Evolutionary conservation across 1,284 basidiomycete genomes (phyloP).

Genomic region (Sanghuangporus baumii): DNA sequence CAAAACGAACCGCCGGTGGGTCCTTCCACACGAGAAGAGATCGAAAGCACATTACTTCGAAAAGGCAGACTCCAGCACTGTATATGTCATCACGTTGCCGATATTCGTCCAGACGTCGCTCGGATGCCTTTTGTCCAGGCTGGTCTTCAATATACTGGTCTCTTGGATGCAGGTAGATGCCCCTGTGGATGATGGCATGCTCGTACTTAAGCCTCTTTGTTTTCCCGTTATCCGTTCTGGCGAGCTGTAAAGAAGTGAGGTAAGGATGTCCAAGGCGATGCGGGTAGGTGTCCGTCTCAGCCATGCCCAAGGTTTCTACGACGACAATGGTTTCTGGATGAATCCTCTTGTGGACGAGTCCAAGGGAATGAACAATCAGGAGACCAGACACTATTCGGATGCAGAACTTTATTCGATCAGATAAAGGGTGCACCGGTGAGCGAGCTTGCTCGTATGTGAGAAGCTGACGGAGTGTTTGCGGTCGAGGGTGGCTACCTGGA

Average conservation of each 20-base stretch:
- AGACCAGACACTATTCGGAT: too few species aligned
- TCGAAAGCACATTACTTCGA: neutral
- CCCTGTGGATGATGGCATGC: neutral
- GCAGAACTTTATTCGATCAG: too few species aligned
- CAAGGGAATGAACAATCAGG: too few species aligned
- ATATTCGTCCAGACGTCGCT: neutral
- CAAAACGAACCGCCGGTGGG: neutral
- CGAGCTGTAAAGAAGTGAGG: neutral
- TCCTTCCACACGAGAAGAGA: neutral
- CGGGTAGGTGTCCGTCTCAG: too few species aligned
- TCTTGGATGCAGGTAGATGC: neutral
- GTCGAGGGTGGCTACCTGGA: too few species aligned
- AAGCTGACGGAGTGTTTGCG: too few species aligned
- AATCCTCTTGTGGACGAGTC: too few species aligned
- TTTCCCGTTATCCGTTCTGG: neutral
- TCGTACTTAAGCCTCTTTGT: neutral
- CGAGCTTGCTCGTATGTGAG: too few species aligned
- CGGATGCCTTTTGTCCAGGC: neutral
- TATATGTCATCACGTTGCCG: neutral
- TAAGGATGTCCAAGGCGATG: neutral
- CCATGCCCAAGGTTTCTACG: too few species aligned
- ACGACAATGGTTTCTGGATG: too few species aligned
- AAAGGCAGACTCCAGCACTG: neutral
- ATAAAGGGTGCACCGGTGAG: too few species aligned
- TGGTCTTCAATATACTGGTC: neutral